Evolutionary conservation across 768 basidiomycete species (phyloP).

Genomic region (Serendipita sp.): DNA sequence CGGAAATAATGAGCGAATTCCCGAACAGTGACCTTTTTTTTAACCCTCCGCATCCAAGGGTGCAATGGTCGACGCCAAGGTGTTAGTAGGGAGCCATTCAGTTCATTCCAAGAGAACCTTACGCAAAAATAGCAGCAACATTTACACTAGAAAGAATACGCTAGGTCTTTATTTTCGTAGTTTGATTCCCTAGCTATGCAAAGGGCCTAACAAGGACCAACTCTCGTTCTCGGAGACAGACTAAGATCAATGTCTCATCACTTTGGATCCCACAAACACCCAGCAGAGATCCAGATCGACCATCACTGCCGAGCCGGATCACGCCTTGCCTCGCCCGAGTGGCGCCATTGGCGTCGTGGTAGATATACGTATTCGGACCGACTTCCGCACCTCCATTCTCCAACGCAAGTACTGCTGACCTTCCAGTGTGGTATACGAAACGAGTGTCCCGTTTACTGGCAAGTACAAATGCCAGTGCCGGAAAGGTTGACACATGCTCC

Average conservation of each 20-base stretch:
- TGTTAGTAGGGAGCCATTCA: not conserved
- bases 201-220: constrained; percentile 40
- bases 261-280: constrained; percentile 47
- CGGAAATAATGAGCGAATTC: not conserved
- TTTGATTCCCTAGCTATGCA: too few species aligned
- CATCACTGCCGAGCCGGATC: constrained; percentile 49
- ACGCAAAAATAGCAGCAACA: not conserved
- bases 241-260: constrained; percentile 28
- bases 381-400: constrained; percentile 55
- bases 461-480: constrained; percentile 84
- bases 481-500: constrained; percentile 70
- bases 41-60: not conserved
- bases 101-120: not conserved
- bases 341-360: constrained; percentile 36
- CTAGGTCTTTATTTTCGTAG: too few species aligned
- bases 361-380: constrained; percentile 77
- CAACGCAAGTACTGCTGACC: constrained; percentile 55
- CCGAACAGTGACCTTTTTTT: not conserved
- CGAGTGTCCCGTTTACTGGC: constrained; percentile 84
- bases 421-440: constrained; percentile 61
- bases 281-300: constrained; percentile 54
- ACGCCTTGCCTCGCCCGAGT: constrained; percentile 59
- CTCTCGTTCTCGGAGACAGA: constrained; percentile 65
- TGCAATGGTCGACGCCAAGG: not conserved
- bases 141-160: too few species aligned